Conservation (phyloP, 495 filamentous ascomycete species). For the Penicillium dipodomyicola region DNA sequence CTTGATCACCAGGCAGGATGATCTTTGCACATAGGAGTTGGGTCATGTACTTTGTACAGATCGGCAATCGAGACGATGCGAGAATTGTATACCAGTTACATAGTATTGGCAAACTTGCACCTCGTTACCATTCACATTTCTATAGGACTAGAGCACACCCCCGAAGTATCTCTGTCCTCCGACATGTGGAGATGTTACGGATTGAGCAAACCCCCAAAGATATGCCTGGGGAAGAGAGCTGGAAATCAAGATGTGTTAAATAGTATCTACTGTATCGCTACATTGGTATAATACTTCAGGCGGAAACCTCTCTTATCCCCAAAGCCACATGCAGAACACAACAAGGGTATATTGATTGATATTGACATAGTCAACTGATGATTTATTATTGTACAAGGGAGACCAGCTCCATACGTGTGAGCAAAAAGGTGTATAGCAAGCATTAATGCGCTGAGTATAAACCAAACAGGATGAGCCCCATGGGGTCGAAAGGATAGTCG, state of each 20-base stretch:
- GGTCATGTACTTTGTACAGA: constrained; percentile 19
- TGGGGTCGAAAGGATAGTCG: neutral
- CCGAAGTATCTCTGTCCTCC: neutral
- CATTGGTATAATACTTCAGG: neutral
- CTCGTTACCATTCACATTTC: neutral
- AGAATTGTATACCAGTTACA: neutral
- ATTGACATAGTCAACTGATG: constrained; percentile 2
- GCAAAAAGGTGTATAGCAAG: neutral
- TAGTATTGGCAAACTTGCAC: neutral
- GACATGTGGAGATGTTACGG: neutral
- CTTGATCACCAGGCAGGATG: constrained; percentile 22
- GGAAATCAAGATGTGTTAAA: neutral
- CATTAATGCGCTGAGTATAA: neutral
- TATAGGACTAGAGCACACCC: neutral
- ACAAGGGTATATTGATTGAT: constrained; percentile 16
- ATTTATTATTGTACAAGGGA: constrained; percentile 17
- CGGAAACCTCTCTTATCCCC: neutral
- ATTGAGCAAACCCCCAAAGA: neutral
- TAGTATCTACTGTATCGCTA: neutral
- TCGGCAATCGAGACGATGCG: neutral
- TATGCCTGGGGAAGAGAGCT: neutral
- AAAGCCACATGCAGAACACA: constrained; percentile 5
- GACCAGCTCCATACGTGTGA: constrained; percentile 10
- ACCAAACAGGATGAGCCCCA: neutral
- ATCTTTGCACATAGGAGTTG: constrained; percentile 8